These are phyloP conservation scores for Penicillium italicum DNA, from an alignment of 2,329 filamentous ascomycete species.

Conservation along the genomic window DNA sequence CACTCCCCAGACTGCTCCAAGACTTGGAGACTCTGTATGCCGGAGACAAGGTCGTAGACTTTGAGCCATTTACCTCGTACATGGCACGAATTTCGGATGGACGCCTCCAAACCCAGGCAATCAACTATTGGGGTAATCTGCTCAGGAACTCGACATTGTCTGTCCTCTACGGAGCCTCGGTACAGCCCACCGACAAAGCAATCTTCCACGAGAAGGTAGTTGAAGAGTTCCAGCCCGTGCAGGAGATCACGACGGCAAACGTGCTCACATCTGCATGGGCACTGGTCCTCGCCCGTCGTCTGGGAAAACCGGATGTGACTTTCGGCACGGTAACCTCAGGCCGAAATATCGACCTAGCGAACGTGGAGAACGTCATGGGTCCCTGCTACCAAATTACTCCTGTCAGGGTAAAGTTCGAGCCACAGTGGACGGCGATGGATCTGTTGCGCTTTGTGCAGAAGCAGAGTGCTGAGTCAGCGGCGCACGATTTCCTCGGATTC, in stretches of 20 bases:
- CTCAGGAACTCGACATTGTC: slow-evolving; percentile 52
- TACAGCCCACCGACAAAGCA: slow-evolving; percentile 22
- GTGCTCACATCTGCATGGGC: slow-evolving; percentile 63
- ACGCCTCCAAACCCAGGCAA: slow-evolving; percentile 46
- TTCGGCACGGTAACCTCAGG: slow-evolving; percentile 64
- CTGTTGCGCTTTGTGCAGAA: slow-evolving; percentile 50
- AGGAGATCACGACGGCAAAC: slow-evolving; percentile 57
- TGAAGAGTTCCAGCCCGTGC: slow-evolving; percentile 45
- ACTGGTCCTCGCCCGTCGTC: slow-evolving; percentile 53
- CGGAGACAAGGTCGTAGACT: slow-evolving; percentile 28
- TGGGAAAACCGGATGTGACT: slow-evolving; percentile 51
- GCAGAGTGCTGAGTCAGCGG: slow-evolving; percentile 52
- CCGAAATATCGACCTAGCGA: slow-evolving; percentile 53
- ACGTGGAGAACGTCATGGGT: slow-evolving; percentile 55
- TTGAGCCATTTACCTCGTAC: slow-evolving; percentile 43
- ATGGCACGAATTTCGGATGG: slow-evolving; percentile 32
- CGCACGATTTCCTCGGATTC: slow-evolving; percentile 53
- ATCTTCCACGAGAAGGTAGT: slow-evolving; percentile 24
- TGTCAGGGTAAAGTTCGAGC: slow-evolving; percentile 53
- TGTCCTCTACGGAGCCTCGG: slow-evolving; percentile 17
- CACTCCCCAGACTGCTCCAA: slow-evolving; percentile 55
- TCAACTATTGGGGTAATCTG: slow-evolving; percentile 49
- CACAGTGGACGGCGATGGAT: slow-evolving; percentile 48
- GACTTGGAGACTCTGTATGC: slow-evolving; percentile 55
- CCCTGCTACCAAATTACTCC: slow-evolving; percentile 57